Evolutionary conservation across 257 asterid genomes (phyloP), one percentile per base, ranked within the genome.

Genomic region (Primulina tabacum): DNA sequence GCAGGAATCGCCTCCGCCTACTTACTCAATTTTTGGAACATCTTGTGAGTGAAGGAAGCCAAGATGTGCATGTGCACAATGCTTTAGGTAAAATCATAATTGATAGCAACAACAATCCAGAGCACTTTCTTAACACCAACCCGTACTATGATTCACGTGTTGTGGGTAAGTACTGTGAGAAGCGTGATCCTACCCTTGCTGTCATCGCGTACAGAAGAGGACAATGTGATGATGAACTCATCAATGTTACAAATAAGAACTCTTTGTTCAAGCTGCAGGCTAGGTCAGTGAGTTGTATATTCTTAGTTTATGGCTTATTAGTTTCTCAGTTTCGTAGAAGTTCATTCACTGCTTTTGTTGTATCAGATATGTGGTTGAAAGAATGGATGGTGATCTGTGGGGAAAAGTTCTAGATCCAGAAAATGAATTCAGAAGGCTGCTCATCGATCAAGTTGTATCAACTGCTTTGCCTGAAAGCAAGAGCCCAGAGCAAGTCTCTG

Each of bases 391-490:
- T 75, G 98, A 92, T 84, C 87, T 92, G 53, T 92, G 98, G 98
- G 96, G 77, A 35, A 88, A 85, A 66, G 96, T 88, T 77, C 94
- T 92, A 73, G 89, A 84, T 70, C 98, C 98, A 8, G 99, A 94
- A 81, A 94, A 94, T 79, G 99, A 94, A 75, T 92, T 82, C 80
- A 89, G 97, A 79, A 84, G 99, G 81, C 87, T 88, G 85, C 97
- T 94, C 75, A 94, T 94, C 69, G 99, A 94, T 81, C 99, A 94
- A 89, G 98, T 94, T 78, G 97, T 94, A 47, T 94, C 99, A 64
- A 94, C 99, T 86, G 99, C 99, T 67, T 78, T 94, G 82, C 97
- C 99, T 20, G 99, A 94, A 80, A 94, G 99, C 94, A 92, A 94
- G 87, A 91, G 98, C 77, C 99, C 99, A 4, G 99, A 94, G 78